A percentile compares a stretch with the other conserved stretches of the same genome.
These are phyloP conservation scores for Plasmodium relictum DNA, from an alignment of 169 alveolate species.

Conservation along the genomic window DNA sequence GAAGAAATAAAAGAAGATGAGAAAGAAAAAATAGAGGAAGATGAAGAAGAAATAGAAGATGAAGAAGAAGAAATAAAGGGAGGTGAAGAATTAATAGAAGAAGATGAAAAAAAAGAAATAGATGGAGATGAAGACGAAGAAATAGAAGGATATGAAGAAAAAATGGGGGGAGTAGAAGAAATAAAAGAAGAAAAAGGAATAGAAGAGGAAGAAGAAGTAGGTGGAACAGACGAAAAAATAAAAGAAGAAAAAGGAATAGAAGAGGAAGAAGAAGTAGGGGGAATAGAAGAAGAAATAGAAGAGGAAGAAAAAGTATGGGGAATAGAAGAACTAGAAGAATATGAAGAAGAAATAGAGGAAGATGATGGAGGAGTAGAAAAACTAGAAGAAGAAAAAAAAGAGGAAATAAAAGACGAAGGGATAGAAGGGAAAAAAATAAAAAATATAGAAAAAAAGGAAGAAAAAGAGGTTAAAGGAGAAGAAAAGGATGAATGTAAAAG, in stretches of 20 bases:
- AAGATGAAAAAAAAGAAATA: no score
- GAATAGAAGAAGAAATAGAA: neutral
- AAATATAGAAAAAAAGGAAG: no score
- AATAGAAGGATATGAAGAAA: no score
- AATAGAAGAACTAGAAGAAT: neutral
- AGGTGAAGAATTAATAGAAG: no score
- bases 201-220: neutral
- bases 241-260: neutral
- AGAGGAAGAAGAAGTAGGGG: neutral
- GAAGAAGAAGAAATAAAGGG: no score
- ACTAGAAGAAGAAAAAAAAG: neutral
- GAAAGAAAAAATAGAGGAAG: no score
- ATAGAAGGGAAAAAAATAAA: neutral
- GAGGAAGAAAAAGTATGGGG: neutral
- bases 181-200: neutral
- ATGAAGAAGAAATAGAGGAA: neutral
- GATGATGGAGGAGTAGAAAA: neutral
- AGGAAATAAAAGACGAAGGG: neutral
- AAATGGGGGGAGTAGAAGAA: neutral
- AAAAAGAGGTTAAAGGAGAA: no score
- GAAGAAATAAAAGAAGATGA: no score
- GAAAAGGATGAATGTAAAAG: no score
- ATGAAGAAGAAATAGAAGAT: no score
- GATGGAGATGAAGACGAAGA: no score
- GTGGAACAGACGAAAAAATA: neutral